A percentile compares a stretch with the other conserved stretches of the same genome.
These are phyloP conservation scores for Colletotrichum siamense DNA, from an alignment of 2,329 filamentous ascomycete species.

Conservation along the genomic window DNA sequence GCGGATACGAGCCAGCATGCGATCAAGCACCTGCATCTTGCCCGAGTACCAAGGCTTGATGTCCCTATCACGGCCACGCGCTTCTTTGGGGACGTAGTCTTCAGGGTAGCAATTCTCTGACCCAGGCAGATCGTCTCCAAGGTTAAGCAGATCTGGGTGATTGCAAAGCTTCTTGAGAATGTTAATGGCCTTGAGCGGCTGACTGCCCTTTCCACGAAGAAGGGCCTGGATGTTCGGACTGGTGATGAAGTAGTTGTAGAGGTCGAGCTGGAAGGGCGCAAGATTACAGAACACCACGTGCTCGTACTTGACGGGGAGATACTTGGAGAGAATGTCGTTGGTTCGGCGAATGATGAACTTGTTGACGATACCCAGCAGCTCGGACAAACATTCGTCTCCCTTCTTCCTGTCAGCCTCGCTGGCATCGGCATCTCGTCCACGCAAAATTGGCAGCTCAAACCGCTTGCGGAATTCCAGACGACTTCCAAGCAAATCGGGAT, in stretches of 20 bases:
- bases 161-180: constrained; percentile 99
- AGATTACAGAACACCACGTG: constrained; percentile 98
- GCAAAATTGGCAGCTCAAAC: constrained; percentile 90
- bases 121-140: constrained; percentile 84
- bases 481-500: constrained; percentile 88
- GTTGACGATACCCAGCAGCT: constrained; percentile 86
- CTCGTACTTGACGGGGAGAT: constrained; percentile 97
- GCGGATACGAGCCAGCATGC: constrained; percentile 95
- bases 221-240: constrained; percentile 94
- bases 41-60: constrained; percentile 96
- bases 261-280: constrained; percentile 86
- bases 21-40: constrained; percentile 97
- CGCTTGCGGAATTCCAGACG: constrained; percentile 91
- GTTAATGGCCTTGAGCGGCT: constrained; percentile 94
- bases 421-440: constrained; percentile 89
- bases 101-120: constrained; percentile 82
- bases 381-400: constrained; percentile 82
- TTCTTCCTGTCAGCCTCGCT: constrained; percentile 81
- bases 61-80: constrained; percentile 87
- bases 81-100: constrained; percentile 87
- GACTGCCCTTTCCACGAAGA: constrained; percentile 90
- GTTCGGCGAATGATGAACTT: constrained; percentile 98
- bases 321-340: constrained; percentile 98
- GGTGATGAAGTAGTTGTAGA: constrained; percentile 97
- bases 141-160: constrained; percentile 89